Evolutionary conservation across 1,139 yeast genomes (phyloP).

Genomic region (Kurtzmaniella natalensis): DNA sequence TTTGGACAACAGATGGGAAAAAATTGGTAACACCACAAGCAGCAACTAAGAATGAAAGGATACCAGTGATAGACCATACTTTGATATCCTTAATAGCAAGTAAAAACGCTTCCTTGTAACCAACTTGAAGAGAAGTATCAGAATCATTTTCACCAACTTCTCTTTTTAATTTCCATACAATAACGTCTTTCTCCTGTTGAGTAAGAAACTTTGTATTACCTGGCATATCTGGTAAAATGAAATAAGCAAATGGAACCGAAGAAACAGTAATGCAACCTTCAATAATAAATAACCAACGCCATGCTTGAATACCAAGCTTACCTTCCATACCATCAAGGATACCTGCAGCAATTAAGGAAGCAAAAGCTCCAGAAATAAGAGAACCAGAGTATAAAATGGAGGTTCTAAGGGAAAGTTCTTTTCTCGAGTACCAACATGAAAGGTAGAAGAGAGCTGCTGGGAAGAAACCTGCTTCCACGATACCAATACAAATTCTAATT

Average conservation of each 20-base stretch:
- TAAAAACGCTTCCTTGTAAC: conserved; percentile 32
- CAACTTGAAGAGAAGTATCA: conserved; percentile 26
- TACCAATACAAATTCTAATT: conserved; percentile 49
- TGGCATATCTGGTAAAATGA: conserved; percentile 71
- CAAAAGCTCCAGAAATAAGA: conserved; percentile 75
- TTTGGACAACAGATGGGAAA: conserved; percentile 57
- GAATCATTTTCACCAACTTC: conserved; percentile 41
- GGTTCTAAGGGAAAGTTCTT: conserved; percentile 48
- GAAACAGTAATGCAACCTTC: conserved; percentile 71
- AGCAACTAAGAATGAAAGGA: conserved; percentile 48
- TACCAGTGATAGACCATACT: conserved; percentile 44
- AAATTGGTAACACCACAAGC: conserved; percentile 58
- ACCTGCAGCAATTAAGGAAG: conserved; percentile 61
- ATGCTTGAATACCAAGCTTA: conserved; percentile 40
- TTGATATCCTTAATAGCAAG: conserved; percentile 42
- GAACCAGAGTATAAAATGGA: conserved; percentile 62
- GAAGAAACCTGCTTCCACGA: conserved; percentile 57
- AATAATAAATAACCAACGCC: conserved; percentile 74
- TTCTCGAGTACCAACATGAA: conserved; percentile 46
- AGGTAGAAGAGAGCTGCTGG: conserved; percentile 48
- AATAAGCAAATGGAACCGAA: conserved; percentile 52
- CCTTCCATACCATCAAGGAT: conserved; percentile 39
- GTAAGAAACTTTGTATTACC: conserved; percentile 45
- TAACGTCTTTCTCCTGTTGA: conserved; percentile 45
- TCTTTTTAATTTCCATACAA: conserved; percentile 39